These are phyloP conservation scores for Backusella morwellensis DNA, from an alignment of 192 early-diverging fungal species.

Conservation along the genomic window DNA sequence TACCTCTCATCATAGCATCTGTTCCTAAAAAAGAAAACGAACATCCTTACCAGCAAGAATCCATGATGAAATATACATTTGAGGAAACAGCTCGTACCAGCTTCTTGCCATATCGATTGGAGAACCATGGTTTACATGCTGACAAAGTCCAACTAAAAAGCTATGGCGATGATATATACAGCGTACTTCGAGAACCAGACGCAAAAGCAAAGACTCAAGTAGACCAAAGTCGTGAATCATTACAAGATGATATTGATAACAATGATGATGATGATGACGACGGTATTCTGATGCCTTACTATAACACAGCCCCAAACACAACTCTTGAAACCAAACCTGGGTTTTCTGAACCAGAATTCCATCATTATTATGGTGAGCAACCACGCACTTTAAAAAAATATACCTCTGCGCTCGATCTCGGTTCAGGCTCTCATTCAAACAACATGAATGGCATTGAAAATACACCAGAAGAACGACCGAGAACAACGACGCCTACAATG, in stretches of 20 bases:
- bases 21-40: constrained; percentile 2
- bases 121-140: background rate
- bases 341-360: background rate
- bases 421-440: background rate
- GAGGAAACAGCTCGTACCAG: background rate
- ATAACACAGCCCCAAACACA: background rate
- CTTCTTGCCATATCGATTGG: background rate
- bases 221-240: background rate
- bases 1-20: constrained; percentile 30
- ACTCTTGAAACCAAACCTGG: background rate
- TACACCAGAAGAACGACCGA: constrained; percentile 1
- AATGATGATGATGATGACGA: background rate
- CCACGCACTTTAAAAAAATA: constrained; percentile 14
- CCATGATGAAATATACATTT: constrained; percentile 12
- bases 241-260: background rate
- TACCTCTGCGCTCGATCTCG: constrained; percentile 26
- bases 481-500: constrained; percentile 17
- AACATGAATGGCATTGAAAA: background rate
- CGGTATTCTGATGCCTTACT: background rate
- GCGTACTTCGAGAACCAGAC: background rate
- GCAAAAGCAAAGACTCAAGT: background rate
- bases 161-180: background rate
- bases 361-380: background rate
- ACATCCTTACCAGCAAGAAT: background rate
- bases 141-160: constrained; percentile 7